Evolutionary conservation across 805 yeast species (phyloP).

Genomic region (Candida ficus): DNA sequence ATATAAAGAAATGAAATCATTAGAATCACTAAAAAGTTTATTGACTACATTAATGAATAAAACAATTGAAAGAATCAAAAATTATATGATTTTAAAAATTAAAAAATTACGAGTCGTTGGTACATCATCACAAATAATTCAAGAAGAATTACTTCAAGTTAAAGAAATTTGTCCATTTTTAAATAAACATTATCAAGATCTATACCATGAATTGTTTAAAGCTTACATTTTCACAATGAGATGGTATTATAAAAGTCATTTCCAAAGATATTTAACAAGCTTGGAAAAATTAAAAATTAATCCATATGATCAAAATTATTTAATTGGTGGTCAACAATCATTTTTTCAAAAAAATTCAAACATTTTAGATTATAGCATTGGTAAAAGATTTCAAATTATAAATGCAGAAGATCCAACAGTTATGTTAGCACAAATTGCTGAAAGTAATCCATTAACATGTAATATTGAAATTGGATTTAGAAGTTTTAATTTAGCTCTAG

Average conservation of each 20-base stretch:
- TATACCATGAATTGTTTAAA: slow-evolving; percentile 67
- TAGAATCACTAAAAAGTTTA: slow-evolving; percentile 24
- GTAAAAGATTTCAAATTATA: slow-evolving; percentile 54
- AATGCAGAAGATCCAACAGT: slow-evolving; percentile 54
- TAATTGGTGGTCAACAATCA: slow-evolving; percentile 40
- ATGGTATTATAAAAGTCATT: slow-evolving; percentile 86
- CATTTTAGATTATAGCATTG: slow-evolving; percentile 28
- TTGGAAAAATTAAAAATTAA: slow-evolving; percentile 57
- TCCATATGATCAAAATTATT: slow-evolving; percentile 48
- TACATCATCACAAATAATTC: slow-evolving; percentile 72
- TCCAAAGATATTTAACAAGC: slow-evolving; percentile 70
- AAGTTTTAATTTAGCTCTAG: slow-evolving; percentile 64
- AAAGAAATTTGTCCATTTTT: slow-evolving; percentile 59
- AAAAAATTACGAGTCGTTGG: slow-evolving; percentile 57
- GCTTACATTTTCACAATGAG: slow-evolving; percentile 87
- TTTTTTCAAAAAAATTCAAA: slow-evolving; percentile 12
- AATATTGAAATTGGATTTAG: slow-evolving; percentile 72
- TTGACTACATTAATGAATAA: slow-evolving; percentile 52
- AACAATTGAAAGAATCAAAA: slow-evolving; percentile 72
- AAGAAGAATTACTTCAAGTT: slow-evolving; percentile 57
- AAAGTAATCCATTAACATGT: slow-evolving; percentile 57
- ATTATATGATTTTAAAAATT: slow-evolving; percentile 59
- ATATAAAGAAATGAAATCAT: slow-evolving; percentile 14
- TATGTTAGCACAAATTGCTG: slow-evolving; percentile 81
- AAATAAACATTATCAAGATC: slow-evolving; percentile 43